These are phyloP conservation scores for Fusarium pseudonygamai DNA, from an alignment of 2,329 filamentous ascomycete genomes.

Conservation along the genomic window DNA sequence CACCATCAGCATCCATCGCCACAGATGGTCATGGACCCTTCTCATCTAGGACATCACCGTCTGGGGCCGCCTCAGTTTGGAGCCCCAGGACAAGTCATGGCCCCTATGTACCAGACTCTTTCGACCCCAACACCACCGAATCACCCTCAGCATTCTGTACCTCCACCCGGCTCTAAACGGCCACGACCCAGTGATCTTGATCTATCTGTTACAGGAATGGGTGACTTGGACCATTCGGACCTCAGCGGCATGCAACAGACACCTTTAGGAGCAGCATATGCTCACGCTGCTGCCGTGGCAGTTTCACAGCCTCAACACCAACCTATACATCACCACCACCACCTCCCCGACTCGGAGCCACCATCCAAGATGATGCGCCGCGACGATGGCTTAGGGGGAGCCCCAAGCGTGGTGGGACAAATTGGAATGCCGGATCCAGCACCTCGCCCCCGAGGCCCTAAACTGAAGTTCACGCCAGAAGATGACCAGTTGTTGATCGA, in stretches of 20 bases:
- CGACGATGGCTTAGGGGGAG: slow-evolving; percentile 65
- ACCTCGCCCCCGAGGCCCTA: slow-evolving; percentile 82
- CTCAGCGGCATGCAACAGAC: slow-evolving; percentile 65
- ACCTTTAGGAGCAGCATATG: slow-evolving; percentile 62
- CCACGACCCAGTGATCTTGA: slow-evolving; percentile 68
- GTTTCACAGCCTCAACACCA: slow-evolving; percentile 50
- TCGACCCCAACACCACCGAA: slow-evolving; percentile 51
- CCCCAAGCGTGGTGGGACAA: slow-evolving; percentile 87
- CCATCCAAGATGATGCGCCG: slow-evolving; percentile 74
- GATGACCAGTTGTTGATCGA: slow-evolving; percentile 90
- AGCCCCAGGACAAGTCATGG: slow-evolving; percentile 57
- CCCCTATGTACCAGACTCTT: slow-evolving; percentile 63
- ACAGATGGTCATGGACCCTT: slow-evolving; percentile 65
- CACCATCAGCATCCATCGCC: slow-evolving; percentile 61
- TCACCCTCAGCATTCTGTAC: slow-evolving; percentile 43
- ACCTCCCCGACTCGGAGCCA: slow-evolving; percentile 77
- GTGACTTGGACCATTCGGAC: slow-evolving; percentile 63
- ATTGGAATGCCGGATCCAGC: slow-evolving; percentile 88
- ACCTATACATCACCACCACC: slow-evolving; percentile 82
- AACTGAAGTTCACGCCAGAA: slow-evolving; percentile 92
- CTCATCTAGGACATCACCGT: slow-evolving; percentile 62
- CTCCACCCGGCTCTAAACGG: slow-evolving; percentile 57
- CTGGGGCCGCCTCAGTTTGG: slow-evolving; percentile 65
- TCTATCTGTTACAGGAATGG: slow-evolving; percentile 60
- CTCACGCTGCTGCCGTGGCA: slow-evolving; percentile 53